Evolutionary conservation across 768 basidiomycete genomes (phyloP).

Genomic region (Chalciporus sphaerocephalus): DNA sequence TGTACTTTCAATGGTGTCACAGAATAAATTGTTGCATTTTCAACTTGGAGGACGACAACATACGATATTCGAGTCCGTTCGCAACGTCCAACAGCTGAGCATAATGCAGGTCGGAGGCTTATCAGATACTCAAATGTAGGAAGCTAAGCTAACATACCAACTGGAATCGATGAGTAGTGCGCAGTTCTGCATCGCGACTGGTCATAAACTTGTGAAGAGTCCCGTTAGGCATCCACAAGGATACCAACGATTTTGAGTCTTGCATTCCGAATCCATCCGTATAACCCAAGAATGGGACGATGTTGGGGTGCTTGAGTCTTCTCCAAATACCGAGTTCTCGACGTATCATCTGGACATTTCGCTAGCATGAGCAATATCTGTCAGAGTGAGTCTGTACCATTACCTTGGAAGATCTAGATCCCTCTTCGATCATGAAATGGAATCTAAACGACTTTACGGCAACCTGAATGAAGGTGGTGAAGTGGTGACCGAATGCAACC

Average conservation of each 20-base stretch:
- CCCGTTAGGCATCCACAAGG: slow-evolving; percentile 18
- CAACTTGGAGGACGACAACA: background rate
- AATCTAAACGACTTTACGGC: background rate
- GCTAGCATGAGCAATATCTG: too few relatives aligned
- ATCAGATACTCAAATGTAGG: too few relatives aligned
- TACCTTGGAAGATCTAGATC: background rate
- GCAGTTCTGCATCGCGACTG: background rate
- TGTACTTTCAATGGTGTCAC: background rate
- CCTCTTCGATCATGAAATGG: background rate
- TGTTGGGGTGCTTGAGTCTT: background rate
- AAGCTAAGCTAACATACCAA: background rate
- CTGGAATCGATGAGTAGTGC: background rate
- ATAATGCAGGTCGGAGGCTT: background rate
- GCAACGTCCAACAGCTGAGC: background rate
- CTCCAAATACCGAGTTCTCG: slow-evolving; percentile 11
- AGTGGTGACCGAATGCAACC: too few relatives aligned
- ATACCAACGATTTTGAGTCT: slow-evolving; percentile 16
- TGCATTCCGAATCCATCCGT: background rate
- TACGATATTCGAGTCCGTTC: background rate
- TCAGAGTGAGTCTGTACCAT: background rate
- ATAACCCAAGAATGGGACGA: slow-evolving; percentile 1
- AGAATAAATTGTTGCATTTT: too few relatives aligned
- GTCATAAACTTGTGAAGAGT: background rate
- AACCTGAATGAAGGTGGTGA: too few relatives aligned
- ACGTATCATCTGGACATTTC: slow-evolving; percentile 1